Percentiles rank a stretch among this genome's conserved stretches.
These are phyloP conservation scores for Linnemannia schmuckeri DNA, from an alignment of 192 early-diverging fungal species.

Conservation along the genomic window DNA sequence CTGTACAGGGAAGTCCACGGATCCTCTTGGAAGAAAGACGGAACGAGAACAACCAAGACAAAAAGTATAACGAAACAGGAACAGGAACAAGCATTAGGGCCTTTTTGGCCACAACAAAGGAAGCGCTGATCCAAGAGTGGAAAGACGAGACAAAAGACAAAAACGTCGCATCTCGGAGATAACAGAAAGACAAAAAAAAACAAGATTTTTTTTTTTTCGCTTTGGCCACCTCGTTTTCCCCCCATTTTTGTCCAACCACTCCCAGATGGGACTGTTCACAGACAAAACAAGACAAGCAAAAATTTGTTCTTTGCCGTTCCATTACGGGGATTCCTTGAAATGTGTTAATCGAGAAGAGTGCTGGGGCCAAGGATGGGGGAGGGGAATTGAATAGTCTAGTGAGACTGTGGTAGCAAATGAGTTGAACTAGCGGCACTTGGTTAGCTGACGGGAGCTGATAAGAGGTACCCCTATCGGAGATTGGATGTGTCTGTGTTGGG, in stretches of 20 bases:
- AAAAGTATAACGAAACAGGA: too few relatives aligned
- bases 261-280: not conserved
- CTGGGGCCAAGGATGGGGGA: not conserved
- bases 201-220: not conserved
- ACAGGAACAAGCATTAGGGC: too few relatives aligned
- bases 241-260: not conserved
- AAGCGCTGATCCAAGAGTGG: not conserved
- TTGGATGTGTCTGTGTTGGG: not conserved
- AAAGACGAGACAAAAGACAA: not conserved
- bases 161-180: not conserved
- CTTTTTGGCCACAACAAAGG: not conserved
- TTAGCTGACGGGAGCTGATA: not conserved
- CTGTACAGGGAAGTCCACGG: too few relatives aligned
- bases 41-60: too few relatives aligned
- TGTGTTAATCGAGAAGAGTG: not conserved
- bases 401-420: not conserved
- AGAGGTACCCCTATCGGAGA: not conserved
- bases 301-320: not conserved
- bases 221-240: not conserved
- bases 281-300: not conserved
- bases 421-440: not conserved
- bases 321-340: not conserved
- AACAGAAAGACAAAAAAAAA: not conserved
- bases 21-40: too few relatives aligned
- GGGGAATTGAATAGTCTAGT: not conserved